These are phyloP conservation scores for Pichia paraexigua DNA, from an alignment of 805 yeast genomes.

Conservation along the genomic window DNA sequence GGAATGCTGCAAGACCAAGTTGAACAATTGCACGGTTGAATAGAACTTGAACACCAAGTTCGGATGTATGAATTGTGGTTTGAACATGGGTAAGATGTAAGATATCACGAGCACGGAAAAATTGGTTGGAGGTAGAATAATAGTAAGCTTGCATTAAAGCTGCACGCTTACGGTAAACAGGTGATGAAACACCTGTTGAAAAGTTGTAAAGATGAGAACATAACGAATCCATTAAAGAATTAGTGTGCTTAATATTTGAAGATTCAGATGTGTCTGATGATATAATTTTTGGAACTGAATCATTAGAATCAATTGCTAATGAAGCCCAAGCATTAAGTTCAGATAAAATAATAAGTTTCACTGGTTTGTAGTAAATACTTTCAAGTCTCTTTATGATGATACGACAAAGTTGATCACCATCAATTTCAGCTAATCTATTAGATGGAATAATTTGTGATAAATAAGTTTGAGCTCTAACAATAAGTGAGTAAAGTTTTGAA, in stretches of 20 bases:
- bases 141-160: constrained; percentile 80
- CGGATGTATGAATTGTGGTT: constrained; percentile 74
- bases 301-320: constrained; percentile 32
- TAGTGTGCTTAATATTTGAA: constrained; percentile 32
- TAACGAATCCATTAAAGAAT: constrained; percentile 55
- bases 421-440: constrained; percentile 32
- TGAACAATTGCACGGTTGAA: constrained; percentile 95
- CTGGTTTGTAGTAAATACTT: constrained; percentile 88
- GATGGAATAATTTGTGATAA: constrained; percentile 56
- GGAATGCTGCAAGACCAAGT: constrained; percentile 92
- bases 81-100: constrained; percentile 81
- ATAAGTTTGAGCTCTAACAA: constrained; percentile 81
- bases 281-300: constrained; percentile 27
- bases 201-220: constrained; percentile 51
- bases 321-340: constrained; percentile 73
- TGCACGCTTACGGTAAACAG: constrained; percentile 72
- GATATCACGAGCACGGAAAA: constrained; percentile 80
- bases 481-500: constrained; percentile 59
- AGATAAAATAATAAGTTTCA: constrained; percentile 54
- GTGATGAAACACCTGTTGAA: constrained; percentile 42
- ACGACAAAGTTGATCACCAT: constrained; percentile 60
- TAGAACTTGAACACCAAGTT: constrained; percentile 78
- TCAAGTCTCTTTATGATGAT: constrained; percentile 78
- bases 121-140: constrained; percentile 82
- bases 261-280: constrained; percentile 19